Conservation (phyloP, 176 grass and related monocot genomes). For the Tillandsia fasciculata region DNA sequence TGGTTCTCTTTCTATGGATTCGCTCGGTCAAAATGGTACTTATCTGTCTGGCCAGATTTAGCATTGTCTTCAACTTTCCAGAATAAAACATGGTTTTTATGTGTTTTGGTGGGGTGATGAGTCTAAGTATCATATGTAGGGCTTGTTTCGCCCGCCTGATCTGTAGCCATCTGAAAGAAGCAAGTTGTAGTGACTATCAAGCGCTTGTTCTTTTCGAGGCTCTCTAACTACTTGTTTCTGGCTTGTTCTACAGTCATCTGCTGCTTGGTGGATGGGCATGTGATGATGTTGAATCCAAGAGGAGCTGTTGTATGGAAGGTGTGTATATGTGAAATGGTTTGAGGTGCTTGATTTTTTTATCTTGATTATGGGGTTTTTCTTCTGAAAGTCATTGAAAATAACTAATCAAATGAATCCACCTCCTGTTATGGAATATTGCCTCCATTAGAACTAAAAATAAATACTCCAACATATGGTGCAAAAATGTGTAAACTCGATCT, state of each 20-base stretch:
- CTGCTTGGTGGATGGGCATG: constrained; percentile 81
- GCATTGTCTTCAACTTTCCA: background rate
- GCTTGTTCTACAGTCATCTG: constrained; percentile 58
- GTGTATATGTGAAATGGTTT: background rate
- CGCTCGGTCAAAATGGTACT: constrained; percentile 58
- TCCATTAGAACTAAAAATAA: too few species aligned
- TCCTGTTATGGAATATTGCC: too few species aligned
- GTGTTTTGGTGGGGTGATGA: background rate
- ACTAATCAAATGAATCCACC: too few species aligned
- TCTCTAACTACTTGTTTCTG: constrained; percentile 14
- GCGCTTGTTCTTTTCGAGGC: background rate
- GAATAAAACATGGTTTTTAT: background rate
- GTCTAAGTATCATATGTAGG: too few species aligned
- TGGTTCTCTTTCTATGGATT: constrained; percentile 58
- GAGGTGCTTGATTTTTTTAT: background rate
- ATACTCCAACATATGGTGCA: too few species aligned
- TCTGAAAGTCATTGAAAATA: too few species aligned
- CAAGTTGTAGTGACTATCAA: background rate
- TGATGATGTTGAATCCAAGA: constrained; percentile 48
- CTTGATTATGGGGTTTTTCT: too few species aligned
- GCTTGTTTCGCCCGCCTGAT: too few species aligned
- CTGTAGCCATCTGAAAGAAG: background rate
- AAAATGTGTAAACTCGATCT: too few species aligned
- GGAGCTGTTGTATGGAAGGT: constrained; percentile 83
- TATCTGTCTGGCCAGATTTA: background rate